phyloP scores from a whole-genome alignment of 2,329 filamentous ascomycete genomes.

The Aspergillus eucalypticola region DNA sequence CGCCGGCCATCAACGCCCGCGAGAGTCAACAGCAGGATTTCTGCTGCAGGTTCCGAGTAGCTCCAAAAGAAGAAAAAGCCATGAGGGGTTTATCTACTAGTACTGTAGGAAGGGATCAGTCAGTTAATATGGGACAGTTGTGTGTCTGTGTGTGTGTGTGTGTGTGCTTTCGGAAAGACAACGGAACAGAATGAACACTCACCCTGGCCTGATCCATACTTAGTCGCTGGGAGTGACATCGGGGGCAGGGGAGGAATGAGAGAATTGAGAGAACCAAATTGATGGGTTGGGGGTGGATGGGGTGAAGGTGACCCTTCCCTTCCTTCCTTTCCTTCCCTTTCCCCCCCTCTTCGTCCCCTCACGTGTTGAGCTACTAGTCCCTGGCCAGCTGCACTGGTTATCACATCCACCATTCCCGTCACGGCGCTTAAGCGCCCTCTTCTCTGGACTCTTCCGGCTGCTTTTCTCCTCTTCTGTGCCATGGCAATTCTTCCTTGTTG shows the following conservation, averaged over 20 bases:
- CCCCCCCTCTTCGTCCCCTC: neutral
- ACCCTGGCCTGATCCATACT: neutral
- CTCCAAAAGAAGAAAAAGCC: neutral
- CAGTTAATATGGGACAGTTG: neutral
- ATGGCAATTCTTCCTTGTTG: too few species aligned
- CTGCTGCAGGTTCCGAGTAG: neutral
- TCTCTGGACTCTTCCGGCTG: neutral
- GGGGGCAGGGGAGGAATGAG: neutral
- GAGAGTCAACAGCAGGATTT: neutral
- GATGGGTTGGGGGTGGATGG: neutral
- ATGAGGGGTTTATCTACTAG: neutral
- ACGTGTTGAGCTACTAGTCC: neutral
- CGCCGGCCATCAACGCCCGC: slow-evolving; percentile 20
- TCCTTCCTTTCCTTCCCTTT: too few species aligned
- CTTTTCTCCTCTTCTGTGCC: neutral
- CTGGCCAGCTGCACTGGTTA: neutral
- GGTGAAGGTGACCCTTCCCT: too few species aligned
- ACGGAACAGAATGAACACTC: neutral
- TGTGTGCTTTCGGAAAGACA: neutral
- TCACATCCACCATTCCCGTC: neutral
- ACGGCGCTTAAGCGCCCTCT: neutral
- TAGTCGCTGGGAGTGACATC: neutral
- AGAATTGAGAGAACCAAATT: neutral
- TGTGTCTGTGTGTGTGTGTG: too few species aligned
- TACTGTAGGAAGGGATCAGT: neutral